Base-by-base conservation (phyloP, 1,284 basidiomycete genomes). In the Singerocomus inundabilis region DNA sequence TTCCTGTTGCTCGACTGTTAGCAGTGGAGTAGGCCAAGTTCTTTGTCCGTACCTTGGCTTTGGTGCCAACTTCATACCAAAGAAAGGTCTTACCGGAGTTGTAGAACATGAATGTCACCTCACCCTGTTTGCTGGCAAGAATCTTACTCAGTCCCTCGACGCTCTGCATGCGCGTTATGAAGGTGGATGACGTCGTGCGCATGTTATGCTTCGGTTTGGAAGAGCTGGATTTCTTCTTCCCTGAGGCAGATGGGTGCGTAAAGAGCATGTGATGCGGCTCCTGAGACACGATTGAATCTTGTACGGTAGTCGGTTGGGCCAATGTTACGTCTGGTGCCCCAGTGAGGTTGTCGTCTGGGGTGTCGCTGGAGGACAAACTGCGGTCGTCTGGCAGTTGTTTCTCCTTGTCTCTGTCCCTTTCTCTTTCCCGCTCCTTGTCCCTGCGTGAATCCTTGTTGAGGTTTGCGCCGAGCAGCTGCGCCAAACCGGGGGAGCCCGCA, bases 171-270 rank as follows among this genome's bases (percentile, higher is more conserved):
- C 93, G 81, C 2, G 89, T 88, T 59, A 97, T 88, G 69, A 97
- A 96, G 3, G 88, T 90, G 29, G 91, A 94, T 18, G 86, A 91
- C 1, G 91, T 92, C 1, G 90, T 91, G 48, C 88, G 80, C 62
- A 96, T 84, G 62, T 87, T 94, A 59, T 91, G 90, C 68, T 91
- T 94, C 18, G 93, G 92, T 34, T 89, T 78, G 8, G 84, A 76
- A 21, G 70, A 66, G n/a, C 30, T 56, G 9, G 74, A 61, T 60
- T 86, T 88, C 71, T 84, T 85, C 74, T 85, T 87, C 32, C 77
- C 74, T 8, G 66, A 58, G 30, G 62, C 58, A 31, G 71, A 61
- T 7, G 74, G 69, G 44, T 70, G 71, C 2, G 79, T 73, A 58
- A 82, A 79, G 40, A 82, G 73, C 53, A 76, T 71, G 60, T 78